These are phyloP conservation scores for Ramaria sp. DNA, from an alignment of 768 basidiomycete genomes.

Conservation along the genomic window DNA sequence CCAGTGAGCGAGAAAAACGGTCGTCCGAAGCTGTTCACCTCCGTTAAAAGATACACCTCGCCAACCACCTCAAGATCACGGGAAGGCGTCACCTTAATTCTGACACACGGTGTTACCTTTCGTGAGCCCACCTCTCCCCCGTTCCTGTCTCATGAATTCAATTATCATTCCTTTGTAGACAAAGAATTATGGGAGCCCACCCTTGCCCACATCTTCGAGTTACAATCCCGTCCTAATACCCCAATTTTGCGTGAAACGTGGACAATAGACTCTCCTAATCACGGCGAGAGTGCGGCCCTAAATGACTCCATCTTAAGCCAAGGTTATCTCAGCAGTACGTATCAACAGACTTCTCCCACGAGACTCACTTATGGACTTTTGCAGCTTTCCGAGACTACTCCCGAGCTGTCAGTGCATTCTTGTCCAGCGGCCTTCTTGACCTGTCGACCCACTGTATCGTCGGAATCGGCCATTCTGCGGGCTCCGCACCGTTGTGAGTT, in stretches of 20 bases:
- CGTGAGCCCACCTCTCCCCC: neutral
- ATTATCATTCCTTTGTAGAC: conserved; percentile 22
- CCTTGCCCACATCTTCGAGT: conserved; percentile 27
- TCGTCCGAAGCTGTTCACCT: neutral
- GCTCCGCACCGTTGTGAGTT: conserved; percentile 29
- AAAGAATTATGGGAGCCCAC: conserved; percentile 48
- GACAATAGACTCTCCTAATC: conserved; percentile 16
- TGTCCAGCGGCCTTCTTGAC: conserved; percentile 17
- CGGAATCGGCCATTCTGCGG: conserved; percentile 33
- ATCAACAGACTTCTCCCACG: neutral
- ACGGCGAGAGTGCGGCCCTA: conserved; percentile 7
- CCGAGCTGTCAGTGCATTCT: conserved; percentile 24
- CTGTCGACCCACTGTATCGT: conserved; percentile 28
- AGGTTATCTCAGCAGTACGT: conserved; percentile 3
- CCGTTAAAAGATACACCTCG: conserved; percentile 3
- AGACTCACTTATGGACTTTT: neutral
- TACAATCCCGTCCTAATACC: conserved; percentile 12
- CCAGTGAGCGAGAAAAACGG: neutral
- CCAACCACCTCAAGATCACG: neutral
- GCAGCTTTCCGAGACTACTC: conserved; percentile 31
- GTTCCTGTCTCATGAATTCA: neutral
- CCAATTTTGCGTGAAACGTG: conserved; percentile 31
- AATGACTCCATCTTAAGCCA: neutral
- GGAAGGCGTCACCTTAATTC: neutral
- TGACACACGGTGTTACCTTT: conserved; percentile 7